Base-by-base conservation (phyloP, 129 eudicot species). In the Flaveria ramosissima region DNA sequence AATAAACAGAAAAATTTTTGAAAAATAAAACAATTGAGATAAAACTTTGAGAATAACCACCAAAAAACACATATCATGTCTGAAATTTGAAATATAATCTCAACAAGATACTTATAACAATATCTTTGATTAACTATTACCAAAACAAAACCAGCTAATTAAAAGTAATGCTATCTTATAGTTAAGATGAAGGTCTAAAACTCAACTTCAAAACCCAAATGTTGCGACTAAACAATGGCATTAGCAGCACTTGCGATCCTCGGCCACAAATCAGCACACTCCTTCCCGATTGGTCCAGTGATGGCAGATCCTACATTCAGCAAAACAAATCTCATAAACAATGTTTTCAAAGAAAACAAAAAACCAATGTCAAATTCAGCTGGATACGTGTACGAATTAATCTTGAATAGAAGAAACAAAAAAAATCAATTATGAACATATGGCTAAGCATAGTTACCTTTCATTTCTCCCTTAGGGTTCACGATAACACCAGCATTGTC, bases 401-500 rank as follows among this genome's bases (percentile, higher is more conserved):
- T 10, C 0, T 13, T 3, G 32, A 10, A 11, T n/a, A 9, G 19
- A 48, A 48, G 14, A 48, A 48, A 48, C n/a, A 13, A 48, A 48
- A 48, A 13, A 0, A 3, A 48, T 48, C 53, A 0, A 3, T 48
- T 48, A 47, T 47, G 3, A 16, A 70, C 0, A 16, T 7, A 14
- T 6, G 1, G 8, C 3, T 45, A 72, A 39, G 21, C 8, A 56
- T 10, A 0, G 14, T 42, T 90, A 92, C 97, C 97, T 88, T 92
- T 92, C 97, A 92, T 92, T 84, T 92, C 97, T 26, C 97, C 97
- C 83, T 92, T 92, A 0, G 97, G 97, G 42, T 92, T 92, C 68
- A 92, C 97, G 19, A 92, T 92, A 24, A 92, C 96, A 39, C 97
- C 97, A 64, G 97, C 96, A 77, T 92, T 92, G 73, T 92, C 97